Evolutionary conservation across 768 basidiomycete species (phyloP), one percentile per base, ranked within the genome.

Genomic region (Podaxis carcinomalis): DNA sequence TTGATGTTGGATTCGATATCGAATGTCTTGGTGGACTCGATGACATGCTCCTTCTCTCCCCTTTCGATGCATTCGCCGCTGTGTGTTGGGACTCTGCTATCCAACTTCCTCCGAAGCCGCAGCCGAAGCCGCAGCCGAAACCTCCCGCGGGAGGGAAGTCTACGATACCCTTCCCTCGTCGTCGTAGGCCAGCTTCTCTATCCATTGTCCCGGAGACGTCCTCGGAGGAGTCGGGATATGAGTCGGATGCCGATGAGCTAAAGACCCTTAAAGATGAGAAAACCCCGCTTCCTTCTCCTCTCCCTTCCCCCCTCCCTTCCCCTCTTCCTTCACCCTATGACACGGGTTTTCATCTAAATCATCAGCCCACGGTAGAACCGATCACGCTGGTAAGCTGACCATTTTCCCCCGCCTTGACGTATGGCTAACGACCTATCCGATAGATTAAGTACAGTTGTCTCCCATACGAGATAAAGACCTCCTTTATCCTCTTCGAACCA

Each of bases 21-120:
- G 70, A 73, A 51, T 75, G 75, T 62, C 64, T 79, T 27, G 69
- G 75, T 23, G 77, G 77, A 6, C 70, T 79, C 11, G 77, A 77
- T 44, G 72, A 75, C 55, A 64, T 68, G 16, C 70, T 78, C 21
- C 66, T 78, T 7, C 71, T 72, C 49, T 70, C 70, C 23, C 78
- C 78, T 2, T 60, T 62, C 19, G 72, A 74, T 23, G 73, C 77
- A 10, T 78, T 75, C 59, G 68, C 73, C 5, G 71, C 74, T 13
- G 62, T 70, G n/a, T 77, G 76, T 62, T 78, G 77, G 77, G 65
- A 68, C 36, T 67, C 71, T 53, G 68, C 64, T 32, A 62, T 59
- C 23, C 52, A 49, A 6, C 50, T 35, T 25, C 23, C 58, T 27
- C 59, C 44, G 21, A 46, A 46, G 14, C 44, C 35, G 16, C 56